Conservation (phyloP, 2,329 filamentous ascomycete species). For the Fusarium bactridioides region DNA sequence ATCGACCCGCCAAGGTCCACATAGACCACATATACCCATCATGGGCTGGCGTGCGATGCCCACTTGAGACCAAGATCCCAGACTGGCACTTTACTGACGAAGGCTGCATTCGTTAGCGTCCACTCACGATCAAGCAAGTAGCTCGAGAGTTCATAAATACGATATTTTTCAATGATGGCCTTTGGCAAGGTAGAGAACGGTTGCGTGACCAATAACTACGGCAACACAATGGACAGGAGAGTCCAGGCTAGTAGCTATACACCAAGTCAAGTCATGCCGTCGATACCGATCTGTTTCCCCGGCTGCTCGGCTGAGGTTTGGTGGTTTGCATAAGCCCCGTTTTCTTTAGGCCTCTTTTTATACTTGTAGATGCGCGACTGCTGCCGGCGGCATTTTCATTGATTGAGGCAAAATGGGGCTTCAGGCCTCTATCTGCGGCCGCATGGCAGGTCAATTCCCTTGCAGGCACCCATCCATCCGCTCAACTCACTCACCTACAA, state of each 20-base stretch:
- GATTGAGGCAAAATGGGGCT: background rate
- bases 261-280: background rate
- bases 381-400: background rate
- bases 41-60: background rate
- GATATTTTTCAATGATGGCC: background rate
- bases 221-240: background rate
- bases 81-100: background rate
- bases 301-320: background rate
- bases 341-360: background rate
- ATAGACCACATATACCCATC: slow-evolving; percentile 7
- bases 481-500: background rate
- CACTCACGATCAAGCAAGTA: background rate
- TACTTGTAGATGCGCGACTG: background rate
- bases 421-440: background rate
- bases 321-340: background rate
- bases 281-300: background rate
- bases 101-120: background rate
- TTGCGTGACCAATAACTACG: background rate
- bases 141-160: background rate
- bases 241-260: background rate
- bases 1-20: slow-evolving; percentile 14
- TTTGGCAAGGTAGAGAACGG: background rate
- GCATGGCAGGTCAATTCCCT: background rate
- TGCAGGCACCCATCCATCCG: background rate
- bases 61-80: slow-evolving; percentile 2